These are phyloP conservation scores for Pseudogymnoascus sp. DNA, from an alignment of 2,329 filamentous ascomycete genomes.

Conservation along the genomic window DNA sequence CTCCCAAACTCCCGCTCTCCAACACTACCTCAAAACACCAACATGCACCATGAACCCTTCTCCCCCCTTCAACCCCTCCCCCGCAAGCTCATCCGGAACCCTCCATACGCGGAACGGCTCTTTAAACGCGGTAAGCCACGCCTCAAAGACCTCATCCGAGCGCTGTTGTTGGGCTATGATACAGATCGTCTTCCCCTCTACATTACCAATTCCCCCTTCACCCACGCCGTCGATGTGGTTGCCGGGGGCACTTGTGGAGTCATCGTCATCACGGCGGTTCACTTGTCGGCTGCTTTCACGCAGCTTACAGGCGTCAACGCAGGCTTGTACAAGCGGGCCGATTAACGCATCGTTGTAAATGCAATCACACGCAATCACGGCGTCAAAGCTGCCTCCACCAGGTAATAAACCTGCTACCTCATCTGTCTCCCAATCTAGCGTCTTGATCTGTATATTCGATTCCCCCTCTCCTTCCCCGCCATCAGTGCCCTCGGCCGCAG, in stretches of 20 bases:
- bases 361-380: slow-evolving; percentile 81
- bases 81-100: slow-evolving; percentile 56
- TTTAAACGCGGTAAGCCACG: slow-evolving; percentile 66
- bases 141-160: slow-evolving; percentile 74
- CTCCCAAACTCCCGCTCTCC: neutral
- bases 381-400: slow-evolving; percentile 48
- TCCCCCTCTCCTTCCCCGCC: slow-evolving; percentile 5
- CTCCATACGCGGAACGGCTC: slow-evolving; percentile 66
- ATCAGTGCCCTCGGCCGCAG: neutral
- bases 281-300: neutral
- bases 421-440: slow-evolving; percentile 78
- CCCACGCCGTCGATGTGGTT: neutral
- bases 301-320: slow-evolving; percentile 57
- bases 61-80: slow-evolving; percentile 47
- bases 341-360: slow-evolving; percentile 90
- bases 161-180: slow-evolving; percentile 85
- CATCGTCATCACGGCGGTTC: neutral
- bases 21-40: slow-evolving; percentile 47
- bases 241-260: slow-evolving; percentile 18
- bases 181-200: slow-evolving; percentile 53
- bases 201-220: slow-evolving; percentile 10
- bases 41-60: slow-evolving; percentile 79
- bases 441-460: slow-evolving; percentile 44
- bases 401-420: slow-evolving; percentile 37
- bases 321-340: slow-evolving; percentile 72